Conservation (phyloP, 306 rosid species). For the barrel medic (Medicago truncatula) region DNA sequence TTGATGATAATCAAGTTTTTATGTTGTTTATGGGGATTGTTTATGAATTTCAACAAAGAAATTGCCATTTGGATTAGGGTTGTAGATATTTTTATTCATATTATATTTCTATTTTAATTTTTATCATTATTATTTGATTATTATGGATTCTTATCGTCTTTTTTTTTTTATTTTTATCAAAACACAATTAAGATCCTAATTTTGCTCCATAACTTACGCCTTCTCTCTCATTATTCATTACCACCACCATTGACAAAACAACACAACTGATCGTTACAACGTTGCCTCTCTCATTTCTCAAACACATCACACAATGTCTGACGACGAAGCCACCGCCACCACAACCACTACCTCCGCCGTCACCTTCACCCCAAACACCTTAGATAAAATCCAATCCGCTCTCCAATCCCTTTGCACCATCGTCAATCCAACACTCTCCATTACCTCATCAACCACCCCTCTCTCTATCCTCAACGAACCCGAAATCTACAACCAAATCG, state of each 20-base stretch:
- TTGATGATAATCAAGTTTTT: too few relatives aligned
- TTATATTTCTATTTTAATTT: too few relatives aligned
- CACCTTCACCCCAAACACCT: constrained; percentile 5
- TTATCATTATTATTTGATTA: too few relatives aligned
- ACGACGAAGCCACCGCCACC: constrained; percentile 15
- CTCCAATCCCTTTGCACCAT: constrained; percentile 62
- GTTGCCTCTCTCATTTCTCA: not conserved
- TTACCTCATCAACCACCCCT: constrained; percentile 43
- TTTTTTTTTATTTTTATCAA: not conserved
- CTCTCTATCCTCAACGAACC: constrained; percentile 58
- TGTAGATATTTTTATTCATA: too few relatives aligned
- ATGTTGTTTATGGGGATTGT: too few relatives aligned
- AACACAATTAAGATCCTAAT: not conserved
- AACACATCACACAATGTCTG: constrained; percentile 41
- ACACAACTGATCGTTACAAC: not conserved
- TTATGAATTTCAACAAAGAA: too few relatives aligned
- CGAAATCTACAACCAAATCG: constrained; percentile 48
- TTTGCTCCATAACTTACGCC: not conserved
- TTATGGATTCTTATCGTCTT: too few relatives aligned
- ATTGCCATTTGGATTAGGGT: too few relatives aligned
- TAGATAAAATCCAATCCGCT: constrained; percentile 43
- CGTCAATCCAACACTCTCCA: constrained; percentile 46
- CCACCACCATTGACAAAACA: not conserved
- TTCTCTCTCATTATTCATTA: not conserved
- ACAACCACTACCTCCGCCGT: not conserved